Conservation (phyloP, 2,329 filamentous ascomycete genomes). For the Xenoacremonium recifei region DNA sequence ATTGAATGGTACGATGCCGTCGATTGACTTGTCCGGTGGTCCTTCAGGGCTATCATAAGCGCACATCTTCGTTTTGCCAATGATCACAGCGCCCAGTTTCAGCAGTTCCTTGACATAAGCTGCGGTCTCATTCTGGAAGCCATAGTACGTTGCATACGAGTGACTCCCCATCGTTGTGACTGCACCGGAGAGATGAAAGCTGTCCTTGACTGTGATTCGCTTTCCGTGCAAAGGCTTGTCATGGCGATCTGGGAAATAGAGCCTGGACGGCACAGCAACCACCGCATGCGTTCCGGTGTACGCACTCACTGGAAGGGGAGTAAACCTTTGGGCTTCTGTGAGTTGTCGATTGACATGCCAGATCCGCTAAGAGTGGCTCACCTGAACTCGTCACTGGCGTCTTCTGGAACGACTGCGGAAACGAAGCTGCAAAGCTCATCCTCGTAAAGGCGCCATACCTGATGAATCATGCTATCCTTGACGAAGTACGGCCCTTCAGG, state of each 20-base stretch:
- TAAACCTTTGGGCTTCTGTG: too few species aligned
- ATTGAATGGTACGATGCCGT: conserved; percentile 42
- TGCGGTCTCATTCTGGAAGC: background rate
- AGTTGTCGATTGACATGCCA: too few species aligned
- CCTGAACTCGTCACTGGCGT: background rate
- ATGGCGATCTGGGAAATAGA: background rate
- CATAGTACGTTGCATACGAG: background rate
- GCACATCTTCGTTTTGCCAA: background rate
- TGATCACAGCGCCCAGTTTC: background rate
- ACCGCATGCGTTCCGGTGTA: background rate
- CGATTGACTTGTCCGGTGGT: conserved; percentile 17
- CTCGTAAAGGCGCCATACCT: background rate
- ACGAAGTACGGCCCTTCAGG: background rate
- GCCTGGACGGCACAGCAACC: background rate
- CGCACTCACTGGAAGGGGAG: background rate
- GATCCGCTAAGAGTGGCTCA: too few species aligned
- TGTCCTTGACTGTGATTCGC: background rate
- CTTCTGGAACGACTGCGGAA: background rate
- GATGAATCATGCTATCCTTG: background rate
- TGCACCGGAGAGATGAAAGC: background rate
- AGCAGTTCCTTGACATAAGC: background rate
- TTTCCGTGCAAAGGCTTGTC: background rate
- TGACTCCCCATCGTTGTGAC: background rate
- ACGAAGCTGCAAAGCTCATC: background rate
- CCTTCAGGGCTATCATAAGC: background rate